Evolutionary conservation across 1,284 basidiomycete species (phyloP).

Genomic region (Trametes versicolor): DNA sequence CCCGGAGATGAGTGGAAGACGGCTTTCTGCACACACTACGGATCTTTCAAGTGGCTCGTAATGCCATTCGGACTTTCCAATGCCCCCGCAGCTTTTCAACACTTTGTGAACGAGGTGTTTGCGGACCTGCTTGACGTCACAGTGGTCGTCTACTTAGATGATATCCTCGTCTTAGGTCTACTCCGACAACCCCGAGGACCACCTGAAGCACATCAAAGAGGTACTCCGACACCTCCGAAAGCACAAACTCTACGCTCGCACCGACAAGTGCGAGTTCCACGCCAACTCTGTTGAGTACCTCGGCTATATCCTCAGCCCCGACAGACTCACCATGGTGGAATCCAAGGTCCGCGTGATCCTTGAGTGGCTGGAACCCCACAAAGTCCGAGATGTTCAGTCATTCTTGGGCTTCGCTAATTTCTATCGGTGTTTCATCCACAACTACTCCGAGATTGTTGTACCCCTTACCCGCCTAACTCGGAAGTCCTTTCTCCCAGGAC

Average conservation of each 20-base stretch:
- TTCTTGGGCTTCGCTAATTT: constrained; percentile 30
- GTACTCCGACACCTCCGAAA: constrained; percentile 49
- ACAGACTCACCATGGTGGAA: constrained; percentile 49
- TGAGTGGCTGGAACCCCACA: constrained; percentile 28
- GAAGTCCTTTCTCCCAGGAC: constrained; percentile 36
- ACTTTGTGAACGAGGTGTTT: constrained; percentile 39
- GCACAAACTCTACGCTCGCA: constrained; percentile 46
- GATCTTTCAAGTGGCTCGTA: constrained; percentile 49
- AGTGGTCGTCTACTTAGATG: constrained; percentile 39
- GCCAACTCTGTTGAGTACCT: constrained; percentile 48
- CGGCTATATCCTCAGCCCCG: constrained; percentile 46
- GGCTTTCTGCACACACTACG: constrained; percentile 48
- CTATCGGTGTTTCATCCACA: constrained; percentile 47
- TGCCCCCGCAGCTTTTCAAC: constrained; percentile 40
- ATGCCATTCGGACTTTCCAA: constrained; percentile 49
- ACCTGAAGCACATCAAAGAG: constrained; percentile 40
- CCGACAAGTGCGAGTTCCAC: constrained; percentile 52
- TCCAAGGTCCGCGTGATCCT: constrained; percentile 44
- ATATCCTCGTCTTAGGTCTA: constrained; percentile 42
- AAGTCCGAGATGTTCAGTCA: constrained; percentile 23
- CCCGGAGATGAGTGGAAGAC: constrained; percentile 48
- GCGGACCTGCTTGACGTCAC: constrained; percentile 34
- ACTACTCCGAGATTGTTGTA: constrained; percentile 45
- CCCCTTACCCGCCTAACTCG: constrained; percentile 45
- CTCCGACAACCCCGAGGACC: constrained; percentile 34